phyloP scores from a whole-genome alignment of 2,329 filamentous ascomycete genomes.

The Alternaria infectoria region DNA sequence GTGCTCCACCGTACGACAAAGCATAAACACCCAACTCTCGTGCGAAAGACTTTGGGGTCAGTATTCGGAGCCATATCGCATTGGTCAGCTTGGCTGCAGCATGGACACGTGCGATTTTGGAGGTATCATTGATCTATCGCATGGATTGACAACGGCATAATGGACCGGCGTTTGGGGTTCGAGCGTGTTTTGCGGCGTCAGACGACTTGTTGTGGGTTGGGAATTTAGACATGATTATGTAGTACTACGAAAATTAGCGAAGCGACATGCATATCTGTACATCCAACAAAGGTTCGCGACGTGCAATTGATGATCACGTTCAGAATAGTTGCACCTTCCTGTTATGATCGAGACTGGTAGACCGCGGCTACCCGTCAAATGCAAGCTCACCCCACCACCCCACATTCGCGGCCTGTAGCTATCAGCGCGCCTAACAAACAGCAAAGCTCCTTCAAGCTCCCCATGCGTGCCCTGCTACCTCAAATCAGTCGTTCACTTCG shows the following conservation, averaged over 20 bases:
- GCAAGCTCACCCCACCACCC: slow-evolving; percentile 31
- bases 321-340: slow-evolving; percentile 22
- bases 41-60: not conserved
- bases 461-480: slow-evolving; percentile 16
- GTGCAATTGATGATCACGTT: not conserved
- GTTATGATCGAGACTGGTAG: slow-evolving; percentile 15
- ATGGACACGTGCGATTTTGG: not conserved
- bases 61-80: not conserved
- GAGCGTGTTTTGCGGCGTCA: slow-evolving; percentile 1
- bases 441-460: slow-evolving; percentile 17
- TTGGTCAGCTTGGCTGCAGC: not conserved
- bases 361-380: slow-evolving; percentile 33
- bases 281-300: not conserved
- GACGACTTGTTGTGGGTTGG: not conserved
- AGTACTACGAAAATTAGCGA: slow-evolving; percentile 5
- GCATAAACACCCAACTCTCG: not conserved
- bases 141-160: not conserved
- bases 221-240: slow-evolving; percentile 13
- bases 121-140: not conserved
- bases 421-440: slow-evolving; percentile 16
- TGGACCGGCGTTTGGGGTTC: slow-evolving; percentile 15
- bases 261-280: not conserved
- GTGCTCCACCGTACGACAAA: not conserved
- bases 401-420: slow-evolving; percentile 22
- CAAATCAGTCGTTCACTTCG: slow-evolving; percentile 12